These are phyloP conservation scores for Blastobotrys buckinghamii DNA, from an alignment of 1,139 yeast species.

Conservation along the genomic window DNA sequence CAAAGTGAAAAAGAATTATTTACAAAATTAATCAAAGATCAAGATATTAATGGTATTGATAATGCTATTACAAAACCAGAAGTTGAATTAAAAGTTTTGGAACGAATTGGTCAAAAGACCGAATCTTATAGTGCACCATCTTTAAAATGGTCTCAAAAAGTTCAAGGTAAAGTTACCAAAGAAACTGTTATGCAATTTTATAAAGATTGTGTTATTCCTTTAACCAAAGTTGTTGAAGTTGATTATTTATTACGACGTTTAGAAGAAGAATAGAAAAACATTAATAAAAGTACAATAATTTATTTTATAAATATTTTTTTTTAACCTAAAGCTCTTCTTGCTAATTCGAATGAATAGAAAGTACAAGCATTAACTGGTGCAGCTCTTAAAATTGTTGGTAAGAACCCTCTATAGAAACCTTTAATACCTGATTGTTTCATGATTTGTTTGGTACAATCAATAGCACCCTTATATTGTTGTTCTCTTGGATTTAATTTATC, in stretches of 20 bases:
- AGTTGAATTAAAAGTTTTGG: slow-evolving; percentile 79
- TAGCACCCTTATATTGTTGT: slow-evolving; percentile 42
- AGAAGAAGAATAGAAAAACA: slow-evolving; percentile 38
- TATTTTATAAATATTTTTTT: not conserved
- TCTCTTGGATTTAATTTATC: slow-evolving; percentile 54
- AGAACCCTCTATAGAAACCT: slow-evolving; percentile 83
- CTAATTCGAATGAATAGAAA: slow-evolving; percentile 82
- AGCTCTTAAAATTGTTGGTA: slow-evolving; percentile 88
- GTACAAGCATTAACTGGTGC: slow-evolving; percentile 98
- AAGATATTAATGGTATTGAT: slow-evolving; percentile 69
- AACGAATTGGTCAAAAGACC: slow-evolving; percentile 73
- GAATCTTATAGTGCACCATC: slow-evolving; percentile 87
- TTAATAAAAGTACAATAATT: slow-evolving; percentile 30
- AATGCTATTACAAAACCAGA: slow-evolving; percentile 77
- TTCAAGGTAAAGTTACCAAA: slow-evolving; percentile 75
- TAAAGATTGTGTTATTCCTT: slow-evolving; percentile 82
- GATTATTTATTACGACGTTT: slow-evolving; percentile 81
- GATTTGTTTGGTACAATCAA: slow-evolving; percentile 51
- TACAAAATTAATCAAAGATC: slow-evolving; percentile 55
- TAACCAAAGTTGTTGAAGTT: slow-evolving; percentile 91
- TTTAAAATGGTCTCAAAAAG: slow-evolving; percentile 57
- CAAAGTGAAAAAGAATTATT: slow-evolving; percentile 60
- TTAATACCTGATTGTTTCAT: slow-evolving; percentile 52
- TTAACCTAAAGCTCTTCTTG: slow-evolving; percentile 41
- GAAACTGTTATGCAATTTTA: slow-evolving; percentile 76